Evolutionary conservation across 352 stramenopile species (phyloP), one percentile per base, ranked within the genome.

Genomic region (Phytophthora hybrid): DNA sequence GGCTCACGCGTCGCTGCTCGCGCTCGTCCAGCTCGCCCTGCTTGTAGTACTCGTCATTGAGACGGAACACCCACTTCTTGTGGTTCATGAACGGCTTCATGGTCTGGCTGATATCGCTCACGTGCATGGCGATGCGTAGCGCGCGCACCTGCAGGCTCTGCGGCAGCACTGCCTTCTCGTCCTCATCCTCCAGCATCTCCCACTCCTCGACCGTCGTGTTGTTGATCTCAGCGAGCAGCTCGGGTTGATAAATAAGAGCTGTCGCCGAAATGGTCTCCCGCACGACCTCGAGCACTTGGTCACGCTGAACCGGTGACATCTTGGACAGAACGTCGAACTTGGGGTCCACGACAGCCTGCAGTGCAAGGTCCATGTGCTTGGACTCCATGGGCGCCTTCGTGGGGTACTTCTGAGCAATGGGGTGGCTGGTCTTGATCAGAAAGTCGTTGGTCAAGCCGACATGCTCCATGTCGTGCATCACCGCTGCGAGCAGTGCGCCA

Each of bases 381-480:
- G 86, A 85, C 69, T 95, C 88, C 85, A 95, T 90, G 10, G 88
- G 88, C 9, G 84, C 85, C 31, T 73, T 82, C 0, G 82, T 83
- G 16, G 76, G 73, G 61, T 90, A 94, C 67, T 83, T 80, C 59
- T 78, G 60, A 5, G 87, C 85, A 46, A 95, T 89, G 11, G 73
- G 79, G 71, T 95, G 88, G 61, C 85, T 83, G 16, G 82, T 93
- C 66, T 92, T 90, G 49, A 92, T 82, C 26, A 95, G 57, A 59
- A 92, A 95, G 59, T 93, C 84, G 76, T 95, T 95, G 18, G 79
- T 93, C 19, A 93, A 76, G 9, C 88, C 88, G 55, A 92, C 73
- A 69, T 95, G 89, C 47, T 92, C 85, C 53, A 93, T 85, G 72
- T 95, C 89, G 55, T 95, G 89, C 83, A 94, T 93, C 52, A 94